These are phyloP conservation scores for Mortierella sp. DNA, from an alignment of 371 early-diverging fungal species.

Conservation along the genomic window DNA sequence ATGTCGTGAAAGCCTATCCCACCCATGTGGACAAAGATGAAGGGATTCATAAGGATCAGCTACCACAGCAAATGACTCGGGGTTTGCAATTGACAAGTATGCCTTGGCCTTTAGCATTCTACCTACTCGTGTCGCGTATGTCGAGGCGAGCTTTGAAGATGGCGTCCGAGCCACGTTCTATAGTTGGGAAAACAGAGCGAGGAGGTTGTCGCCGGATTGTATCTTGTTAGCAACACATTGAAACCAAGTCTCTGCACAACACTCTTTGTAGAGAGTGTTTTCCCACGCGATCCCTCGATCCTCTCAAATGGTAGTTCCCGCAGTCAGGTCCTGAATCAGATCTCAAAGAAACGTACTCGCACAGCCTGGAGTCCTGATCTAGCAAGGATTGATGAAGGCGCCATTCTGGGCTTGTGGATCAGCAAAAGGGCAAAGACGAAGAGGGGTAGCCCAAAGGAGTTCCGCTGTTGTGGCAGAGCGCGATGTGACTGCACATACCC, in stretches of 20 bases:
- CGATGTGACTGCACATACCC: too few relatives aligned
- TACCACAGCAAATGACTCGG: too few relatives aligned
- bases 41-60: neutral
- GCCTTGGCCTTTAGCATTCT: neutral
- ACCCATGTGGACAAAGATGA: too few relatives aligned
- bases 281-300: slow-evolving; percentile 1
- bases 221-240: neutral
- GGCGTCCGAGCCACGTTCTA: slow-evolving; percentile 22
- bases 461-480: too few relatives aligned
- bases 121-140: slow-evolving; percentile 31
- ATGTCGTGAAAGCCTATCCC: slow-evolving; percentile 36
- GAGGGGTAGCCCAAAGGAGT: too few relatives aligned
- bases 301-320: neutral
- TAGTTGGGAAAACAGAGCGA: neutral
- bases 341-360: slow-evolving; percentile 26
- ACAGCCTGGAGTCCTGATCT: slow-evolving; percentile 39
- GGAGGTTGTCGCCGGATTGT: neutral
- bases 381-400: slow-evolving; percentile 21
- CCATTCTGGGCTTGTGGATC: slow-evolving; percentile 3
- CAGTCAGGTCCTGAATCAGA: neutral
- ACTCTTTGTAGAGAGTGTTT: neutral
- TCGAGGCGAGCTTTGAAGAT: slow-evolving; percentile 14
- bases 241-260: too few relatives aligned
- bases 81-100: neutral
- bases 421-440: too few relatives aligned